Conservation (phyloP, 345 rosid species). For the Syzygium jambos region DNA sequence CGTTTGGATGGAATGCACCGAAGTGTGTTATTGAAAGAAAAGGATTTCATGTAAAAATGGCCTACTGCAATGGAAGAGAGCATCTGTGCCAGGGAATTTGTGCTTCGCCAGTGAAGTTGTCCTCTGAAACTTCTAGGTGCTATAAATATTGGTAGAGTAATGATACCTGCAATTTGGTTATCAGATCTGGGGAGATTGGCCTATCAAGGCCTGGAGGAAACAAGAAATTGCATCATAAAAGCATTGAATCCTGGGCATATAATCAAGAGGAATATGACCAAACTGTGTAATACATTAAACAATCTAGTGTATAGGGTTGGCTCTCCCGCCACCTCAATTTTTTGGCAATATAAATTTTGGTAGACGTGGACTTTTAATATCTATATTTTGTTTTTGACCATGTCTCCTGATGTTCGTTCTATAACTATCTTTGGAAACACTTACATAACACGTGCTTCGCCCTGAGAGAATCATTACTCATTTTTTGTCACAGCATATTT, state of each 20-base stretch:
- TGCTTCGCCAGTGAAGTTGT: not conserved
- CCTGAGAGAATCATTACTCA: not conserved
- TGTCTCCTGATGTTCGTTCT: not conserved
- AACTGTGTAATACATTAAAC: not conserved
- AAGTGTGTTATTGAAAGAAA: not conserved
- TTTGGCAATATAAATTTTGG: not conserved
- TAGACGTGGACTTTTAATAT: not conserved
- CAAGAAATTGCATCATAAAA: not conserved
- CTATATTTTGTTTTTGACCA: not conserved
- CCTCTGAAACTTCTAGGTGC: not conserved
- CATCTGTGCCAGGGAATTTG: not conserved
- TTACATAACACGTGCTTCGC: not conserved
- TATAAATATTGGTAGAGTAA: not conserved
- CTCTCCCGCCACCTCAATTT: not conserved
- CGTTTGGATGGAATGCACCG: not conserved
- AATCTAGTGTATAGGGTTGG: not conserved
- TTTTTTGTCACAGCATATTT: not conserved
- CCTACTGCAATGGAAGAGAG: not conserved
- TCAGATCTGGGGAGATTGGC: not conserved
- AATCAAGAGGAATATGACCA: not conserved
- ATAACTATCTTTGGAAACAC: not conserved
- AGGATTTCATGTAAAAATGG: not conserved
- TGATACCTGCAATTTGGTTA: not conserved
- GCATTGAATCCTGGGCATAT: not conserved
- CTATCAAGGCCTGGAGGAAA: not conserved